phyloP scores from a whole-genome alignment of 2,329 filamentous ascomycete genomes.

The Aaosphaeria pasadenensis region DNA sequence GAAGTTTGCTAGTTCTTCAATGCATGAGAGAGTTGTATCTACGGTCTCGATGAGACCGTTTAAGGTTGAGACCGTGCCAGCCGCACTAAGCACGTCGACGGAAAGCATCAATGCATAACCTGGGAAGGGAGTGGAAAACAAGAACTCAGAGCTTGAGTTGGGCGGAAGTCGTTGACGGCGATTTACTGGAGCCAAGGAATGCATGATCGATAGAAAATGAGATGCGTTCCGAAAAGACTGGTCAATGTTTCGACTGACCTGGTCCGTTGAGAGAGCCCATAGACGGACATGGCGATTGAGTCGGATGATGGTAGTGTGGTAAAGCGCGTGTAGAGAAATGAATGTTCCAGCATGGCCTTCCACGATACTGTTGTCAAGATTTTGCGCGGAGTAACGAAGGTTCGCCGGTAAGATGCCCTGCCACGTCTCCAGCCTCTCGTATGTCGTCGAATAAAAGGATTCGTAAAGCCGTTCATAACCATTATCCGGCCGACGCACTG shows the following conservation, averaged over 20 bases:
- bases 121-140: conserved; percentile 56
- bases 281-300: conserved; percentile 57
- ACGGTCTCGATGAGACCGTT: conserved; percentile 56
- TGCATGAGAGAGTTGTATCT: conserved; percentile 49
- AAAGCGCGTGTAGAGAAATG: conserved; percentile 64
- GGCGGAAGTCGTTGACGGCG: conserved; percentile 24
- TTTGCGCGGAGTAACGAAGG: conserved; percentile 54
- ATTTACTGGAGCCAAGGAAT: conserved; percentile 22
- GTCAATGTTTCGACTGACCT: conserved; percentile 29
- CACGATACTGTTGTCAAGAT: conserved; percentile 55
- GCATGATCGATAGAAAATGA: conserved; percentile 32
- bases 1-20: conserved; percentile 55
- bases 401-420: conserved; percentile 53
- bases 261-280: conserved; percentile 21
- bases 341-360: conserved; percentile 57
- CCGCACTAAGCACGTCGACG: conserved; percentile 64
- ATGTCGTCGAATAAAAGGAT: conserved; percentile 52
- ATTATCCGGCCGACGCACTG: conserved; percentile 43
- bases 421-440: conserved; percentile 59
- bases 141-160: conserved; percentile 25
- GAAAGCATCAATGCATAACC: conserved; percentile 63
- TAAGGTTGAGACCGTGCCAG: conserved; percentile 44
- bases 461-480: conserved; percentile 48
- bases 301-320: conserved; percentile 62
- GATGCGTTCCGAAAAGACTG: conserved; percentile 25